Conservation (phyloP, 257 asterid species). For the Salvia miltiorrhiza region DNA sequence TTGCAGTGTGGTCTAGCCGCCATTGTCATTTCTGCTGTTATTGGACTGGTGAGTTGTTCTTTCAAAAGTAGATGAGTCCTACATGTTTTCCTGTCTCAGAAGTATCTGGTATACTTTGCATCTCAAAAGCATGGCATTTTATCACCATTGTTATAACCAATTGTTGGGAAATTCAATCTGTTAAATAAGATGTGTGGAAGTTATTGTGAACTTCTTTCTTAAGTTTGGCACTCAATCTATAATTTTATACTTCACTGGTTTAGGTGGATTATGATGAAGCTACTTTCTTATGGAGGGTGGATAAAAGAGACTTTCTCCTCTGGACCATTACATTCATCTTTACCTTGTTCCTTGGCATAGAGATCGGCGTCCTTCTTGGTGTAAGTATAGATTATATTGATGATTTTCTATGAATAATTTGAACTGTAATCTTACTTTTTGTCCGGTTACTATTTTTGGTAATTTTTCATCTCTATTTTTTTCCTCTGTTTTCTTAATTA, state of each 20-base stretch:
- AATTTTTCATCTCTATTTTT: not conserved
- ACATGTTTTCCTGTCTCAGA: not conserved
- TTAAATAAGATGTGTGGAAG: not conserved
- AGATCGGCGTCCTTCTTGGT: constrained; percentile 94
- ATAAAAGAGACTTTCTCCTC: constrained; percentile 87
- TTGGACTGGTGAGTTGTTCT: no score
- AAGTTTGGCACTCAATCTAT: constrained; percentile 22
- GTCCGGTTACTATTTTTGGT: not conserved
- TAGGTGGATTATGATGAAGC: constrained; percentile 99
- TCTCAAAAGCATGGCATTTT: not conserved
- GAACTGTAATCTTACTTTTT: not conserved
- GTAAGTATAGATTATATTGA: constrained; percentile 45
- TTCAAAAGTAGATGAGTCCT: no score
- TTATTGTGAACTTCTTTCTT: not conserved
- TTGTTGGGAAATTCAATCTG: not conserved
- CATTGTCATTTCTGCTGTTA: no score
- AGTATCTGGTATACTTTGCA: not conserved
- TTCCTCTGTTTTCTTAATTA: no score
- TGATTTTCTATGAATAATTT: constrained; percentile 5
- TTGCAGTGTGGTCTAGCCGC: no score
- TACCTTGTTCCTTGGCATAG: constrained; percentile 94
- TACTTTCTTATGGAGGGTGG: constrained; percentile 83
- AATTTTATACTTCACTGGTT: constrained; percentile 22
- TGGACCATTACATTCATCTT: constrained; percentile 79
- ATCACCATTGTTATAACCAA: not conserved